Evolutionary conservation across 1,284 basidiomycete species (phyloP).

Genomic region (Gymnopus androsaceus): DNA sequence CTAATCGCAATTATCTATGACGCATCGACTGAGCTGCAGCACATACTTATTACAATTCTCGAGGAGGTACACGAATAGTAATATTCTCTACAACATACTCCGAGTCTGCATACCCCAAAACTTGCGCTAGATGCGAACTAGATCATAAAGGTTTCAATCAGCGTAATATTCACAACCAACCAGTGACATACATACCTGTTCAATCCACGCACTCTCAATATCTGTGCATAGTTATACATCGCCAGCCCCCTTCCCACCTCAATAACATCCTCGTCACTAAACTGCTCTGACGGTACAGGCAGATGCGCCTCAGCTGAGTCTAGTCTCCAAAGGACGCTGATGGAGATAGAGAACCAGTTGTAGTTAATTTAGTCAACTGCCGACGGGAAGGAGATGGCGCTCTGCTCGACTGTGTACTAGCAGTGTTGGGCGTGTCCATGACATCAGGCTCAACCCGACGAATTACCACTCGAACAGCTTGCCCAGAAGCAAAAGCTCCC

Average conservation of each 20-base stretch:
- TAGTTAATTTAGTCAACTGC: not conserved
- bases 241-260: constrained; percentile 94
- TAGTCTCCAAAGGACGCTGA: constrained; percentile 36
- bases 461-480: constrained; percentile 88
- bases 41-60: constrained; percentile 15
- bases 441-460: constrained; percentile 35
- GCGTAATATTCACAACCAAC: constrained; percentile 15
- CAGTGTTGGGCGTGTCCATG: constrained; percentile 13
- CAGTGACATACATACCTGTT: constrained; percentile 67
- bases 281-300: constrained; percentile 26
- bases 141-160: constrained; percentile 1
- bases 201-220: constrained; percentile 84
- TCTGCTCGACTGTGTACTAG: constrained; percentile 21
- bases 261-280: constrained; percentile 67
- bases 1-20: too few relatives aligned
- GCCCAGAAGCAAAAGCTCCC: constrained; percentile 91
- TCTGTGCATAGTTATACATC: constrained; percentile 95
- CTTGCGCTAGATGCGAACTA: constrained; percentile 79
- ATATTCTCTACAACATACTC: constrained; percentile 97
- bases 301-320: too few relatives aligned
- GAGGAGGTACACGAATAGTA: constrained; percentile 59
- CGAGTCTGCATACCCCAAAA: constrained; percentile 92
- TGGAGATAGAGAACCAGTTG: constrained; percentile 35
- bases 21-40: not conserved
- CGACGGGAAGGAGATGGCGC: constrained; percentile 37